phyloP scores from a whole-genome alignment of 2,329 filamentous ascomycete species.

The Helotiales sp. region DNA sequence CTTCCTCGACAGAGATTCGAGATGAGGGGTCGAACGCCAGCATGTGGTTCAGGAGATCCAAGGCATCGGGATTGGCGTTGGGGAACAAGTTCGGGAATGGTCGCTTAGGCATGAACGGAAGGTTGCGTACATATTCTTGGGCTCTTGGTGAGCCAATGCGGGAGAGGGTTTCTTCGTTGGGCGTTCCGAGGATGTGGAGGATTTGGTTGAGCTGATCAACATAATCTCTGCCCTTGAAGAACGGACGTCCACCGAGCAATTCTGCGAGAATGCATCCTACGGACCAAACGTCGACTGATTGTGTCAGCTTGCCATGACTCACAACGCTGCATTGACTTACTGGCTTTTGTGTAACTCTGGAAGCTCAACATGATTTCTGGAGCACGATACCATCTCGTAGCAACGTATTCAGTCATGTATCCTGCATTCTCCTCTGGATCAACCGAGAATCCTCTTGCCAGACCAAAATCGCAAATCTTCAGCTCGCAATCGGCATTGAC shows the following conservation, averaged over 20 bases:
- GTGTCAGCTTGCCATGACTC: slow-evolving; percentile 9
- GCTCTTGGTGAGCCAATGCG: slow-evolving; percentile 94
- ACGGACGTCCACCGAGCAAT: slow-evolving; percentile 90
- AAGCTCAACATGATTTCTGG: slow-evolving; percentile 99
- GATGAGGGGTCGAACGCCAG: slow-evolving; percentile 93
- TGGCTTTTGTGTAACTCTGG: slow-evolving; percentile 99
- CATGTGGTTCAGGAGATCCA: slow-evolving; percentile 96
- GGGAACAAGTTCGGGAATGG: slow-evolving; percentile 87
- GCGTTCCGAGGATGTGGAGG: slow-evolving; percentile 94
- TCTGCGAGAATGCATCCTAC: slow-evolving; percentile 97
- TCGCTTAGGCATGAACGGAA: slow-evolving; percentile 93
- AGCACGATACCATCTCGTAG: slow-evolving; percentile 96
- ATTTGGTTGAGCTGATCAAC: slow-evolving; percentile 99
- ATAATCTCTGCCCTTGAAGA: slow-evolving; percentile 99
- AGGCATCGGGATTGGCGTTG: slow-evolving; percentile 90
- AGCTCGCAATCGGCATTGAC: slow-evolving; percentile 99
- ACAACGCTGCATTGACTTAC: slow-evolving; percentile 57
- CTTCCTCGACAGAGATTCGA: slow-evolving; percentile 91
- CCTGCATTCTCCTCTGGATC: slow-evolving; percentile 98
- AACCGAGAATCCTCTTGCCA: slow-evolving; percentile 94
- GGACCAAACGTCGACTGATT: slow-evolving; percentile 96
- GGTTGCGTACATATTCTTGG: slow-evolving; percentile 97
- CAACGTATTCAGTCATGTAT: slow-evolving; percentile 99
- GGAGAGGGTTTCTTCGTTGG: slow-evolving; percentile 89
- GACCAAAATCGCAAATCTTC: slow-evolving; percentile 98